Conservation (phyloP, 805 yeast species). For the Ogataea neopini region DNA sequence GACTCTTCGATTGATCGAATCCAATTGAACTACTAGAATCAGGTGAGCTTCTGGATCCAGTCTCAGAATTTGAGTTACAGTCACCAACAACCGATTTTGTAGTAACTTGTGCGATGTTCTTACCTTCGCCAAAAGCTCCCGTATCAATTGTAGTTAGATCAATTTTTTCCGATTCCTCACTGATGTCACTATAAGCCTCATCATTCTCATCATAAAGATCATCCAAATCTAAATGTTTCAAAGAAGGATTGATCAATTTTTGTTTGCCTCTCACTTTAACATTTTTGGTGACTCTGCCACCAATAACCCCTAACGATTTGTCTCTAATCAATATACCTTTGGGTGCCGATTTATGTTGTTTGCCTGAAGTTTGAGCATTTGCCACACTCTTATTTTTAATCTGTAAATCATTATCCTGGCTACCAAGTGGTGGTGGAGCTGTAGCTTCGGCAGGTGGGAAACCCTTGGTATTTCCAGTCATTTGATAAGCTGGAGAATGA, state of each 20-base stretch:
- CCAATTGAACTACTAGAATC: conserved; percentile 9
- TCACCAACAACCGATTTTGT: conserved; percentile 8
- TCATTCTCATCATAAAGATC: conserved; percentile 23
- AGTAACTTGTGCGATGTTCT: conserved; percentile 6
- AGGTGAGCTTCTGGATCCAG: conserved; percentile 18
- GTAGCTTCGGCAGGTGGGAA: conserved; percentile 20
- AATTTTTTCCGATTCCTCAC: conserved; percentile 32
- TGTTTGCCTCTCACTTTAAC: conserved; percentile 25
- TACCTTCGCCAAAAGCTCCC: conserved; percentile 31
- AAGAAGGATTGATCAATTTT: conserved; percentile 26
- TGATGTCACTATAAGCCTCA: conserved; percentile 20
- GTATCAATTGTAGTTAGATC: conserved; percentile 52
- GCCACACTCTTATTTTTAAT: neutral
- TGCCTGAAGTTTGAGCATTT: conserved; percentile 7
- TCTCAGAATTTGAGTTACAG: conserved; percentile 13
- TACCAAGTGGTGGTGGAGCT: conserved; percentile 11
- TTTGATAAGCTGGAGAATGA: conserved; percentile 18
- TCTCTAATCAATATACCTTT: conserved; percentile 21
- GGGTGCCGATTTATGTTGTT: conserved; percentile 10
- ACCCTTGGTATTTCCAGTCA: conserved; percentile 16
- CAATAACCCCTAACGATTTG: conserved; percentile 11
- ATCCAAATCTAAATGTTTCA: conserved; percentile 28
- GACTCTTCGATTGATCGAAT: conserved; percentile 10
- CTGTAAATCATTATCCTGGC: neutral
- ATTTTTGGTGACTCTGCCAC: conserved; percentile 18